phyloP scores from a whole-genome alignment of 495 filamentous ascomycete genomes.

The Glarea lozoyensis region DNA sequence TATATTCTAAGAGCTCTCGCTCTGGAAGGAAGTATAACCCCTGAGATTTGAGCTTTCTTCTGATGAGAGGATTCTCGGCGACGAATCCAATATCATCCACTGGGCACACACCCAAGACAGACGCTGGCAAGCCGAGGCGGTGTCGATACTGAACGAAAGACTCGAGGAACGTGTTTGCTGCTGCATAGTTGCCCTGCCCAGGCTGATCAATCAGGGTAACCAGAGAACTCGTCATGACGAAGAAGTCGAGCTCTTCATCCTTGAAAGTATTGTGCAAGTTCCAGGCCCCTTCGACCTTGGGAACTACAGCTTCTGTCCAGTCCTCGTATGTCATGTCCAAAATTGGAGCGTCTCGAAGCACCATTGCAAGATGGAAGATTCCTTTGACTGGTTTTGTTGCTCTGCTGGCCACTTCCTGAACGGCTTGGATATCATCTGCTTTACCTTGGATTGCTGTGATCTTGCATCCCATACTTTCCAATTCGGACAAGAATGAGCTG shows the following conservation, averaged over 20 bases:
- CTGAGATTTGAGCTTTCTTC: neutral
- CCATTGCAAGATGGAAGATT: slow-evolving; percentile 37
- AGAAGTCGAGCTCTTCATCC: slow-evolving; percentile 49
- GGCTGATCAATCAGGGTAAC: slow-evolving; percentile 46
- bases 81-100: slow-evolving; percentile 26
- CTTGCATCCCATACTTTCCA: neutral
- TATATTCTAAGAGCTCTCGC: neutral
- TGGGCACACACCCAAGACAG: slow-evolving; percentile 40
- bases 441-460: neutral
- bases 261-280: slow-evolving; percentile 39
- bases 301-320: slow-evolving; percentile 35
- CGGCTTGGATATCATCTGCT: neutral
- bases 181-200: slow-evolving; percentile 54
- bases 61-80: neutral
- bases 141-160: slow-evolving; percentile 38
- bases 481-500: slow-evolving; percentile 5
- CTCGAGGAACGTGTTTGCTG: slow-evolving; percentile 53
- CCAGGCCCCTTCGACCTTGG: slow-evolving; percentile 47
- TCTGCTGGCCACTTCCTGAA: neutral
- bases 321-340: slow-evolving; percentile 21
- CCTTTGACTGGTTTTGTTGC: slow-evolving; percentile 31
- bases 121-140: slow-evolving; percentile 32
- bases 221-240: slow-evolving; percentile 53
- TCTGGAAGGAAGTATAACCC: neutral
- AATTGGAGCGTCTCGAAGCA: slow-evolving; percentile 23